These are phyloP conservation scores for Stenocarpella maydis DNA, from an alignment of 2,329 filamentous ascomycete species.

Conservation along the genomic window DNA sequence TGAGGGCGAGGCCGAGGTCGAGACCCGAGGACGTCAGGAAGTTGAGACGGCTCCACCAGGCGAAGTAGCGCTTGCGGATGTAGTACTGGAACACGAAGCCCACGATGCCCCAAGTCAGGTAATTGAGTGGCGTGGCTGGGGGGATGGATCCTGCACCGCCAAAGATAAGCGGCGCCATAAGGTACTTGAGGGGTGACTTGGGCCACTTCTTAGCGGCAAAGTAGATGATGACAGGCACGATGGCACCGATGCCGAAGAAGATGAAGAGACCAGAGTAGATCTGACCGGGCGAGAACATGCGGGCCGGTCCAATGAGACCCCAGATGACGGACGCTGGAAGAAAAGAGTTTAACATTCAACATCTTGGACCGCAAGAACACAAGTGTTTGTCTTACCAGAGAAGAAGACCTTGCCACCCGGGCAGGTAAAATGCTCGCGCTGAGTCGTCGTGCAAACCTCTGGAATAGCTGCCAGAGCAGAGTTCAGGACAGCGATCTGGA, in stretches of 20 bases:
- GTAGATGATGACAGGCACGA: constrained; percentile 62
- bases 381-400: constrained; percentile 52
- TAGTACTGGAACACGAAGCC: constrained; percentile 75
- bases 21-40: constrained; percentile 75
- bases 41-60: constrained; percentile 79
- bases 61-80: constrained; percentile 69
- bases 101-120: constrained; percentile 76
- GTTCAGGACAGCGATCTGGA: constrained; percentile 72
- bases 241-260: constrained; percentile 66
- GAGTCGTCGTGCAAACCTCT: constrained; percentile 66
- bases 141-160: constrained; percentile 66
- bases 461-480: constrained; percentile 68
- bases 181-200: constrained; percentile 56
- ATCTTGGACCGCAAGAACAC: not conserved
- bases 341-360: not conserved
- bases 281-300: constrained; percentile 69
- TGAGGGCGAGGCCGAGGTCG: constrained; percentile 73
- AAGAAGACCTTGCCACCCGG: constrained; percentile 72
- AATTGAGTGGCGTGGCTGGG: constrained; percentile 76
- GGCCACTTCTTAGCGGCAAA: constrained; percentile 58
- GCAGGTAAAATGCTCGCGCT: constrained; percentile 68
- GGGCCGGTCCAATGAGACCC: constrained; percentile 70
- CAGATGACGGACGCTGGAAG: constrained; percentile 67
- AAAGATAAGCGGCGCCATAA: constrained; percentile 71
- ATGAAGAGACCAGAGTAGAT: constrained; percentile 68